Conservation (phyloP, 345 rosid genomes). For the Syzygium aqueum region DNA sequence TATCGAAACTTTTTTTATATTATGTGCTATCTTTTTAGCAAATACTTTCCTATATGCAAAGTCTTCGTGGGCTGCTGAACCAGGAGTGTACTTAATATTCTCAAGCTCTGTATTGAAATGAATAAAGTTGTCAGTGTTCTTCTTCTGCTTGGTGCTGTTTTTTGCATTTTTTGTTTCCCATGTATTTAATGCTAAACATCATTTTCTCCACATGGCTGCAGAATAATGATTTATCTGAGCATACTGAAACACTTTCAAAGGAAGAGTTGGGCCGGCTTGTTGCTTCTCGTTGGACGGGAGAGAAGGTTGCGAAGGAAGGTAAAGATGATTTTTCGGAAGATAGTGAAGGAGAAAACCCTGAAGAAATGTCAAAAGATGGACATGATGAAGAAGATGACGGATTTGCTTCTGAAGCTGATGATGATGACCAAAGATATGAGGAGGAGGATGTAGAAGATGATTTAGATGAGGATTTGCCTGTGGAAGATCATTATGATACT, state of each 20-base stretch:
- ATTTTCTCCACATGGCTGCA: conserved; percentile 1
- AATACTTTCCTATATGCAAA: neutral
- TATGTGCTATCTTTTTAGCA: neutral
- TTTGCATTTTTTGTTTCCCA: neutral
- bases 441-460: conserved; percentile 43
- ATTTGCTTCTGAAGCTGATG: conserved; percentile 70
- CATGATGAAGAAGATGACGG: conserved; percentile 49
- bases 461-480: conserved; percentile 39
- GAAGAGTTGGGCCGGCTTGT: conserved; percentile 94
- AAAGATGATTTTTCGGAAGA: conserved; percentile 17
- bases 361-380: conserved; percentile 29
- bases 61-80: neutral
- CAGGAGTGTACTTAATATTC: neutral
- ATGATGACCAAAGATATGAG: conserved; percentile 40
- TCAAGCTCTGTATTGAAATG: neutral
- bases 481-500: conserved; percentile 46
- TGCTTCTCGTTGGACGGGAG: conserved; percentile 98
- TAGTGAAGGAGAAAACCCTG: conserved; percentile 35
- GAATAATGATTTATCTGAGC: conserved; percentile 39
- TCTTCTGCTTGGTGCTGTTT: neutral
- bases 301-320: conserved; percentile 36
- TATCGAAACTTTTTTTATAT: neutral
- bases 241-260: conserved; percentile 63
- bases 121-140: neutral
- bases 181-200: neutral